Evolutionary conservation across 2,329 filamentous ascomycete species (phyloP).

Genomic region (Penicillium sclerotigenum): DNA sequence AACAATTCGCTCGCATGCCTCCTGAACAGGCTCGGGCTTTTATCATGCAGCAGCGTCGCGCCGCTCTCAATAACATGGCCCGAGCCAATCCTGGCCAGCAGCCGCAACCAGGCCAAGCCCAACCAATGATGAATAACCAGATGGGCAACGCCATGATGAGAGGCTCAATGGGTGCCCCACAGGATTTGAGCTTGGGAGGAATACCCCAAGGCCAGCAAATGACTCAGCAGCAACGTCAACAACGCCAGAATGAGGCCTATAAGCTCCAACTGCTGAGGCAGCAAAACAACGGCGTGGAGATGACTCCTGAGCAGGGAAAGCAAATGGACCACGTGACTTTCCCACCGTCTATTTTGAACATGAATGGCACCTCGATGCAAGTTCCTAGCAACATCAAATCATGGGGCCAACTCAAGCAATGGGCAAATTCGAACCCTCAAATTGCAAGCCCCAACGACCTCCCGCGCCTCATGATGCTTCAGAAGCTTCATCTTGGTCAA

Average conservation of each 20-base stretch:
- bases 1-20: conserved; percentile 36
- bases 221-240: conserved; percentile 34
- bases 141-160: conserved; percentile 35
- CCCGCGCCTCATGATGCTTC: conserved; percentile 40
- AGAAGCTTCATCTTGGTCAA: conserved; percentile 47
- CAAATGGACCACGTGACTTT: conserved; percentile 45
- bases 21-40: conserved; percentile 35
- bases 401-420: conserved; percentile 58
- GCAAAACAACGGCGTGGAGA: conserved; percentile 32
- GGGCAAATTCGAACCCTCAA: conserved; percentile 48
- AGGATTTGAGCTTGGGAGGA: conserved; percentile 29
- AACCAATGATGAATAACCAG: conserved; percentile 33
- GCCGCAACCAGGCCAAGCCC: conserved; percentile 30
- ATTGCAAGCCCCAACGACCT: conserved; percentile 42
- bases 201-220: conserved; percentile 31
- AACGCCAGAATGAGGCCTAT: conserved; percentile 32
- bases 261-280: conserved; percentile 35
- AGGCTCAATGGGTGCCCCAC: conserved; percentile 34
- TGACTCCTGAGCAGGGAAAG: conserved; percentile 42
- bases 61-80: conserved; percentile 32
- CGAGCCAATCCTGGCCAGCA: conserved; percentile 32
- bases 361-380: conserved; percentile 30
- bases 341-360: conserved; percentile 35
- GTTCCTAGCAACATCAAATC: conserved; percentile 52
- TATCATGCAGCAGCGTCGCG: conserved; percentile 36